A percentile compares a stretch with the other conserved stretches of the same genome.
These are phyloP conservation scores for Grifola frondosa DNA, from an alignment of 1,284 basidiomycete genomes.

Conservation along the genomic window DNA sequence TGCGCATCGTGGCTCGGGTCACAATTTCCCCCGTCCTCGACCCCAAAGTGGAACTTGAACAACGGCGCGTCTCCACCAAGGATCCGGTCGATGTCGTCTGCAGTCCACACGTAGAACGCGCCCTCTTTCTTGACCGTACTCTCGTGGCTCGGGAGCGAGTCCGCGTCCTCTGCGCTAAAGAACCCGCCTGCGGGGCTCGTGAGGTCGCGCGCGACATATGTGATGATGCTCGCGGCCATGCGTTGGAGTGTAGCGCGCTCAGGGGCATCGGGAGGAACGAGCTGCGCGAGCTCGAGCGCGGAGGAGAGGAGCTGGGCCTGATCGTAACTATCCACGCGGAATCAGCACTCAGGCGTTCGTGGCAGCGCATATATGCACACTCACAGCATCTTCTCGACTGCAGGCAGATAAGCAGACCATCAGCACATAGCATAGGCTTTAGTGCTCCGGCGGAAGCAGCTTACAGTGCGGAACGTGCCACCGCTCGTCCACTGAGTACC, in stretches of 20 bases:
- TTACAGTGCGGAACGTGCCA: conserved; percentile 45
- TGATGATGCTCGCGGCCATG: conserved; percentile 32
- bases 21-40: conserved; percentile 40
- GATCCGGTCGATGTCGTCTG: conserved; percentile 35
- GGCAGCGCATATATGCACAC: not conserved
- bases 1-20: conserved; percentile 40
- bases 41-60: conserved; percentile 37
- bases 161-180: conserved; percentile 46
- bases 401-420: not conserved
- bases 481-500: conserved; percentile 44
- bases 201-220: conserved; percentile 39
- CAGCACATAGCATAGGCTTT: no score
- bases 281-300: conserved; percentile 23
- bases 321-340: conserved; percentile 33
- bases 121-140: conserved; percentile 39
- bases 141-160: conserved; percentile 34
- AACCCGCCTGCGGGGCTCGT: conserved; percentile 37
- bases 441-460: conserved; percentile 8
- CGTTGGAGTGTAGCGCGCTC: conserved; percentile 22
- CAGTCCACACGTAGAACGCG: conserved; percentile 46
- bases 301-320: conserved; percentile 37
- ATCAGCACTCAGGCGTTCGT: not conserved
- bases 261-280: conserved; percentile 28
- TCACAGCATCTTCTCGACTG: conserved; percentile 46
- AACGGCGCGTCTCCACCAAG: conserved; percentile 31